These are phyloP conservation scores for Hypocrella siamensis DNA, from an alignment of 2,329 filamentous ascomycete genomes.

Conservation along the genomic window DNA sequence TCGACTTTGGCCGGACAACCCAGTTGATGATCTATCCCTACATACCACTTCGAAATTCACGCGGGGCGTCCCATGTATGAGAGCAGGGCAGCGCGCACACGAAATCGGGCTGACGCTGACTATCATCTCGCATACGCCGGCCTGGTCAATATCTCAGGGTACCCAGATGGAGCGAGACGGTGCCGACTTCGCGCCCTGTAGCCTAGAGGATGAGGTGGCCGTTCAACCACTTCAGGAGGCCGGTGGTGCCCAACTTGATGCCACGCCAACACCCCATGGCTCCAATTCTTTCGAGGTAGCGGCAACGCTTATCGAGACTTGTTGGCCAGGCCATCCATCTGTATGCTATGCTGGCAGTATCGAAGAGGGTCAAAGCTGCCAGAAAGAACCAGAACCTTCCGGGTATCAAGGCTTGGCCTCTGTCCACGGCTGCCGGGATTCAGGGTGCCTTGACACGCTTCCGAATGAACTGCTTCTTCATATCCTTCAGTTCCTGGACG, in stretches of 20 bases:
- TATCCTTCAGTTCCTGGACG: slow-evolving; percentile 39
- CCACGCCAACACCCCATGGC: background rate
- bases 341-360: too few relatives aligned
- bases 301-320: background rate
- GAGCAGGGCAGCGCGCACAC: too few relatives aligned
- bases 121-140: too few relatives aligned
- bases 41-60: too few relatives aligned
- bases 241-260: slow-evolving; percentile 2
- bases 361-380: too few relatives aligned
- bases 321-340: too few relatives aligned
- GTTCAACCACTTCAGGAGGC: background rate
- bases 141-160: too few relatives aligned
- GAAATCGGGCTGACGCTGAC: too few relatives aligned
- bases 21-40: too few relatives aligned
- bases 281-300: background rate
- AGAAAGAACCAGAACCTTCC: too few relatives aligned
- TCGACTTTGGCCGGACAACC: too few relatives aligned
- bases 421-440: background rate
- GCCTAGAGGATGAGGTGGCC: slow-evolving; percentile 1
- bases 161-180: slow-evolving; percentile 1
- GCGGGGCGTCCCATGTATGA: too few relatives aligned
- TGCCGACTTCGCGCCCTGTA: background rate
- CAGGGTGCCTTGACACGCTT: slow-evolving; percentile 21
- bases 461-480: slow-evolving; percentile 42
- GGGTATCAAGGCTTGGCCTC: background rate